Conservation (phyloP, 2,329 filamentous ascomycete species). For the Parascedosporium putredinis region DNA sequence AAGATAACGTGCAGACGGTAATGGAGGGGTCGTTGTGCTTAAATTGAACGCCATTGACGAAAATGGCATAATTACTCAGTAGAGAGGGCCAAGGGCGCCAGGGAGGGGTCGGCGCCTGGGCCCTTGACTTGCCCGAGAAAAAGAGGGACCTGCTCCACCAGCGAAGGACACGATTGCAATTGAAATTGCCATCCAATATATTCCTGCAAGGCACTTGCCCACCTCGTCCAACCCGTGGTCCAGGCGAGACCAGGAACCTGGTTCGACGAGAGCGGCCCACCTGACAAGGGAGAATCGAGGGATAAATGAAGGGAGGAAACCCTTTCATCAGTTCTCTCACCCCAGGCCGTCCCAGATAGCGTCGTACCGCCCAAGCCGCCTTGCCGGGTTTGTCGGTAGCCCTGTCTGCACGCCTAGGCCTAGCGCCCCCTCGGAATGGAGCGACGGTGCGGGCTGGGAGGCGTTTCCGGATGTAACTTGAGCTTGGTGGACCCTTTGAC, state of each 20-base stretch:
- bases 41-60: constrained; percentile 1
- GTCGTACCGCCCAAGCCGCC: no score
- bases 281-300: background rate
- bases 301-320: no score
- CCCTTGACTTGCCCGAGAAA: background rate
- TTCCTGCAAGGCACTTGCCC: constrained; percentile 6
- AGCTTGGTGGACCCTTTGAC: background rate
- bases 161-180: background rate
- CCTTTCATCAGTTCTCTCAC: no score
- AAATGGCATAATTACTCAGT: background rate
- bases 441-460: background rate
- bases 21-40: constrained; percentile 1
- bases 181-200: constrained; percentile 7
- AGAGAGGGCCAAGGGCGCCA: background rate
- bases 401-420: no score
- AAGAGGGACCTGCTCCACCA: background rate
- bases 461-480: constrained; percentile 1
- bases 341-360: no score
- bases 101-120: background rate
- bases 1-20: constrained; percentile 1
- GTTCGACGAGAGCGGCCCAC: background rate
- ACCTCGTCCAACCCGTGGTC: background rate
- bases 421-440: background rate
- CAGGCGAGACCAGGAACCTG: background rate
- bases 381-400: no score